Base-by-base conservation (phyloP, 805 yeast genomes). In the Brettanomyces nanus region DNA sequence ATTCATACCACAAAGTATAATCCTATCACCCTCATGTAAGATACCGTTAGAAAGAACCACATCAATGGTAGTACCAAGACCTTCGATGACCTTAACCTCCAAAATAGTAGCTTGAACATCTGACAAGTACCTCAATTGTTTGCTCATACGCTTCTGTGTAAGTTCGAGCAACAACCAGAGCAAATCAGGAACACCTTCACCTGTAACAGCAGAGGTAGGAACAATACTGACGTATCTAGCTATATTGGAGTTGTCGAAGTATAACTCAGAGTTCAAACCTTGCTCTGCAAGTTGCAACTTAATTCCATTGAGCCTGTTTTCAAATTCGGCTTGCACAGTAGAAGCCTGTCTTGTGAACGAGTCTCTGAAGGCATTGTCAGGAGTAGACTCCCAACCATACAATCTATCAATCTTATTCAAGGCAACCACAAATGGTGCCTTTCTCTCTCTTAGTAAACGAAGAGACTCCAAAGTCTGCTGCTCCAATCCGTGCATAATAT, bases 111-210 rank as follows among this genome's bases (percentile, higher is more conserved):
- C 97, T 65, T 89, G 97, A 43, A 92, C 80, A 59, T 82, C 77
- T 26, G 97, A 80, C 48, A 92, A 69, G 70, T 92, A 92, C 90
- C 85, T 90, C 67, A 92, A 80, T 71, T 90, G 97, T 63, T 89
- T 89, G 47, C 96, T 85, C 99, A 92, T 92, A 70, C 98, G 83
- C 79, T 85, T 84, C 68, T 92, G 97, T 13, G 98, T 92, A 54
- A 92, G 75, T 65, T 92, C 97, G 53, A 92, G 73, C 57, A 92
- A 70, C 62, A 92, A 74, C 90, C 96, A 87, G 57, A 92, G 76
- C 68, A 92, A 73, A 77, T 92, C 99, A 36, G 99, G 98, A 52
- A 92, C 94, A 84, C 99, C 99, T 68, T 92, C 99, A 62, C 99
- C 99, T 11, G 97, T 89, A 32, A 89, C 94, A 39, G 99, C 99